A percentile compares a stretch with the other conserved stretches of the same genome.
These are phyloP conservation scores for Nemania bipapillata DNA, from an alignment of 2,329 filamentous ascomycete species.

Conservation along the genomic window DNA sequence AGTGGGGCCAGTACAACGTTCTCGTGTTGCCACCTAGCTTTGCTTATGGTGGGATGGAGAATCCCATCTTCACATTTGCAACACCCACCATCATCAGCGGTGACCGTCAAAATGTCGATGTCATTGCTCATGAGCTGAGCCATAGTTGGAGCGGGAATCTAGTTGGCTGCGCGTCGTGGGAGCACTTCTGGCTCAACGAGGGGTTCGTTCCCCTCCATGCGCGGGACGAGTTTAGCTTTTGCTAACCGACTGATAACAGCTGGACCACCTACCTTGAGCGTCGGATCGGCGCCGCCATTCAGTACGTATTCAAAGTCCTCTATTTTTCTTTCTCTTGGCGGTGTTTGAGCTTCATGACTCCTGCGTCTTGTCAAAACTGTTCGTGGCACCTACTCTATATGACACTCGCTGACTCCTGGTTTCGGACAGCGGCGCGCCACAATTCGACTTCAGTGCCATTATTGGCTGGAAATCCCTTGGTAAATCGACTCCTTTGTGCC, in stretches of 20 bases:
- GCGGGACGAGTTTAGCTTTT: background rate
- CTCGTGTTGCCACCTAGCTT: constrained; percentile 90
- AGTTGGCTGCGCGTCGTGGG: constrained; percentile 81
- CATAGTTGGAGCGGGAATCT: constrained; percentile 90
- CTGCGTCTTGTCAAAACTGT: background rate
- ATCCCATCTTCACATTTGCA: constrained; percentile 93
- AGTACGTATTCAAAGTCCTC: constrained; percentile 53
- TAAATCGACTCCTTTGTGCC: constrained; percentile 47
- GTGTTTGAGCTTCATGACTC: constrained; percentile 3
- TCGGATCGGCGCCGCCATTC: constrained; percentile 78
- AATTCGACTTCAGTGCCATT: constrained; percentile 93
- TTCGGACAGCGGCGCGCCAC: constrained; percentile 69
- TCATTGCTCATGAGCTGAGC: constrained; percentile 80
- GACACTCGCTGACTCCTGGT: constrained; percentile 11
- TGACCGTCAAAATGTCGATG: constrained; percentile 90
- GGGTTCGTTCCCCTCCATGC: constrained; percentile 61
- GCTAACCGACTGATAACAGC: constrained; percentile 22
- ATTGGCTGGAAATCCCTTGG: constrained; percentile 92
- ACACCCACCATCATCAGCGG: constrained; percentile 95
- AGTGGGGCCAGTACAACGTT: constrained; percentile 95
- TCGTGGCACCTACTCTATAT: background rate
- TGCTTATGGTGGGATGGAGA: constrained; percentile 91
- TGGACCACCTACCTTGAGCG: constrained; percentile 97
- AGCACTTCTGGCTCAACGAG: constrained; percentile 79
- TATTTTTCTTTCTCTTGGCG: background rate